Evolutionary conservation across 768 basidiomycete genomes (phyloP).

Genomic region (Rhodocollybia butyracea): DNA sequence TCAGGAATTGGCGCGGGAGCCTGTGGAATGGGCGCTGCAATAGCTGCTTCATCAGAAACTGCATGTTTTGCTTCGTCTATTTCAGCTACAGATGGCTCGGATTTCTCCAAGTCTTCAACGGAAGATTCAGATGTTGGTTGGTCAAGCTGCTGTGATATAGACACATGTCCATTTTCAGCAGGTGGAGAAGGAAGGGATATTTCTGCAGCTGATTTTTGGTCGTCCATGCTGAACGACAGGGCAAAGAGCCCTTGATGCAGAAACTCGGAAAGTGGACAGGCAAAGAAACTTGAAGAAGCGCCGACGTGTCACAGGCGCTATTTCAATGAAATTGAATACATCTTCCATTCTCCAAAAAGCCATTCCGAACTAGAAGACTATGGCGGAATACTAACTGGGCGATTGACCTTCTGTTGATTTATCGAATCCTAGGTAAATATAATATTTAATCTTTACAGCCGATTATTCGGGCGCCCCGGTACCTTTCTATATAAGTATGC

Average conservation of each 20-base stretch:
- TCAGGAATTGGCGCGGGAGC: not conserved
- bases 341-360: too few species aligned
- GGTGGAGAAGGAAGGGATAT: slow-evolving; percentile 3
- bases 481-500: too few species aligned
- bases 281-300: not conserved
- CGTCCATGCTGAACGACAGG: slow-evolving; percentile 6
- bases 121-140: not conserved
- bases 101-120: not conserved
- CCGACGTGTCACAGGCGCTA: slow-evolving; percentile 4
- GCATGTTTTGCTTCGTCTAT: not conserved
- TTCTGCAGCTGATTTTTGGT: not conserved
- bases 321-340: too few species aligned
- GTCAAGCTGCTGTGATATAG: not conserved
- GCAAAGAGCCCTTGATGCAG: not conserved
- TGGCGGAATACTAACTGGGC: too few species aligned
- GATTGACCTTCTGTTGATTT: too few species aligned
- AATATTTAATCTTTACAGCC: too few species aligned
- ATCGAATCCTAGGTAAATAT: too few species aligned
- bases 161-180: not conserved
- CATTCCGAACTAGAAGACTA: too few species aligned
- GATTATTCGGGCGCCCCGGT: too few species aligned
- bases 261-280: not conserved
- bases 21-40: not conserved
- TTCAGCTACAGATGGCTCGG: not conserved
- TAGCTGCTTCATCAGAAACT: not conserved